Conservation (phyloP, 2,329 filamentous ascomycete genomes). For the Aspergillus pseudoglaucus region DNA sequence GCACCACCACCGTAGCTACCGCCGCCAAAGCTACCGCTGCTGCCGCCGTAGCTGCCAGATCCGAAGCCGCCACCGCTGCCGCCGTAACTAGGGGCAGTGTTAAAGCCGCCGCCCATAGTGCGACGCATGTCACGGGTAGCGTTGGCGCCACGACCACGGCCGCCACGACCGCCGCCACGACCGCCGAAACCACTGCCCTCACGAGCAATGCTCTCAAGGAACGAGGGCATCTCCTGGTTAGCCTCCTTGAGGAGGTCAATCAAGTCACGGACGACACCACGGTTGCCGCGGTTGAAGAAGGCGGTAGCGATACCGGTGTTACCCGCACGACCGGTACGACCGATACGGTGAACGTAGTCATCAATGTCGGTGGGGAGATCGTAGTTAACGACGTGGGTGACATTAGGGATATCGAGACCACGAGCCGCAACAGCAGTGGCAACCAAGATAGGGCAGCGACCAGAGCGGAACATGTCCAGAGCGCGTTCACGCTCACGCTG, state of each 20-base stretch:
- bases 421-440: conserved; percentile 92
- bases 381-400: conserved; percentile 97
- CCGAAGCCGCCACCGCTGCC: conserved; percentile 21
- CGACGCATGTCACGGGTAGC: conserved; percentile 89
- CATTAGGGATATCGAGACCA: conserved; percentile 90
- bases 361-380: conserved; percentile 98
- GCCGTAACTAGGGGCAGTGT: conserved; percentile 30
- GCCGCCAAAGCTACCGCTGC: conserved; percentile 19
- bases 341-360: conserved; percentile 97
- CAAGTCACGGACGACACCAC: conserved; percentile 91
- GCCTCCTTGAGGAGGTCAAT: conserved; percentile 98
- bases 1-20: conserved; percentile 14
- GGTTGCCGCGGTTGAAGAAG: conserved; percentile 99
- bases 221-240: conserved; percentile 89
- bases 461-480: conserved; percentile 94
- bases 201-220: conserved; percentile 95
- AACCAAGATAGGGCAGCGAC: conserved; percentile 89
- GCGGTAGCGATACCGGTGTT: conserved; percentile 98
- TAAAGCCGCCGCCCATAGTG: conserved; percentile 42
- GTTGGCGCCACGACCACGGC: conserved; percentile 56
- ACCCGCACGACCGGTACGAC: conserved; percentile 98
- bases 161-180: conserved; percentile 65
- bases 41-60: conserved; percentile 23
- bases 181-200: conserved; percentile 80
- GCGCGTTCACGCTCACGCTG: conserved; percentile 98